Percentiles rank a stretch among this genome's conserved stretches.
These are phyloP conservation scores for Metrosideros polymorpha DNA, from an alignment of 441 rosid species.

Conservation along the genomic window DNA sequence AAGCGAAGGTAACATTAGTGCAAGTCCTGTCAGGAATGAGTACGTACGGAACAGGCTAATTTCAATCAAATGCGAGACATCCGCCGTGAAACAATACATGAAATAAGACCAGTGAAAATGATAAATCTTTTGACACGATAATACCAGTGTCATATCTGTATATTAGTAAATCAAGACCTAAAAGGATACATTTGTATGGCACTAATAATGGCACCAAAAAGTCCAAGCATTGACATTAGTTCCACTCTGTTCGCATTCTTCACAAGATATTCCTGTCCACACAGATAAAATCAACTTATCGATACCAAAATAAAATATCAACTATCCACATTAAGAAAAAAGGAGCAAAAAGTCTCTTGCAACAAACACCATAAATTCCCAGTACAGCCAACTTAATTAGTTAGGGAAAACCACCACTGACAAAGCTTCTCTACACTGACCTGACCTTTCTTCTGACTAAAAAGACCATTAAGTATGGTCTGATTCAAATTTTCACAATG, in stretches of 20 bases:
- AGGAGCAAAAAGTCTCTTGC: neutral
- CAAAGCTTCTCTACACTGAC: neutral
- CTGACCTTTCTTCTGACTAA: neutral
- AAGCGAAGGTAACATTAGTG: neutral
- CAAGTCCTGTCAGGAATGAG: neutral
- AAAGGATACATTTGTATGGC: conserved; percentile 92
- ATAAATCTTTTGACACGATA: neutral
- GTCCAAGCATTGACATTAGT: conserved; percentile 69
- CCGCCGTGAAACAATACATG: neutral
- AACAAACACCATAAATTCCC: neutral
- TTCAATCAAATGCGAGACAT: neutral
- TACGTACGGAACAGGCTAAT: neutral
- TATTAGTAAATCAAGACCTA: neutral
- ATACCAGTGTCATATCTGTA: neutral
- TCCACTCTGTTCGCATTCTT: conserved; percentile 75
- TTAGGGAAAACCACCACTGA: neutral
- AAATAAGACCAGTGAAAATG: neutral
- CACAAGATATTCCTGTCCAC: conserved; percentile 79
- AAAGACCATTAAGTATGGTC: neutral
- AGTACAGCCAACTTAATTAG: neutral
- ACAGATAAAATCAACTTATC: neutral
- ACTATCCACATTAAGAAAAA: neutral
- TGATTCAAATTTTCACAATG: neutral
- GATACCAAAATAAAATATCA: neutral
- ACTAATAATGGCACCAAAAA: conserved; percentile 76